Conservation (phyloP, 176 grass and related monocot species). For the Paspalum notatum region DNA sequence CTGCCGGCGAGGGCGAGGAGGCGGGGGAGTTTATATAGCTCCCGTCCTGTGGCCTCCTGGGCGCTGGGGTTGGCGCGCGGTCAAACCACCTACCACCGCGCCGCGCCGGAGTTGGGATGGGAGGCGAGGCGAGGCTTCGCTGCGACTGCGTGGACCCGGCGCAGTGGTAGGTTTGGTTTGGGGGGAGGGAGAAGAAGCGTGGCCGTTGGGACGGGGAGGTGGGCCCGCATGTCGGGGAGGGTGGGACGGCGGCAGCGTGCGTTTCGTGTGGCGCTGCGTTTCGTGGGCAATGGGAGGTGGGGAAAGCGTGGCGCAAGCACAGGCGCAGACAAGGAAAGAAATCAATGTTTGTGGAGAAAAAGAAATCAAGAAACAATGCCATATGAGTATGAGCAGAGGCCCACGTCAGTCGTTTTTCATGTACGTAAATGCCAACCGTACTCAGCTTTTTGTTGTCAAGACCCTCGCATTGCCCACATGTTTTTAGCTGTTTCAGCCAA, state of each 20-base stretch:
- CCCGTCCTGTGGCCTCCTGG: no score
- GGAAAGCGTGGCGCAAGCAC: not conserved
- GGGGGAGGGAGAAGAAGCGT: not conserved
- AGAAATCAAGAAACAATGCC: no score
- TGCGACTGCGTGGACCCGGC: conserved; percentile 10
- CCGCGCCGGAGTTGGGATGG: no score
- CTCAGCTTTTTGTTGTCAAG: no score
- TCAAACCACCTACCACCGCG: conserved; percentile 55
- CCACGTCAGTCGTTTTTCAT: no score
- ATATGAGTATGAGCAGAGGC: no score
- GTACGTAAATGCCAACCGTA: no score
- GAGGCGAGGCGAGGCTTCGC: not conserved
- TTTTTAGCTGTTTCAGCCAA: no score
- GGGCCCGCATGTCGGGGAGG: not conserved
- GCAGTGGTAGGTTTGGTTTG: not conserved
- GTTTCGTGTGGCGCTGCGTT: not conserved
- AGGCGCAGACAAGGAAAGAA: no score
- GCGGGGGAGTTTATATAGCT: conserved; percentile 38
- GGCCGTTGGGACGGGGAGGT: not conserved
- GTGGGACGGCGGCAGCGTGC: not conserved
- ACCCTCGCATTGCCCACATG: no score
- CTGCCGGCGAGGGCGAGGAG: conserved; percentile 14
- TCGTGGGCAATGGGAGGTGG: no score
- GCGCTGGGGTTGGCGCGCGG: conserved; percentile 37
- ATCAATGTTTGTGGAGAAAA: no score